Base-by-base conservation (phyloP, 164 flowering plant genomes). In the Taxillus chinensis region DNA sequence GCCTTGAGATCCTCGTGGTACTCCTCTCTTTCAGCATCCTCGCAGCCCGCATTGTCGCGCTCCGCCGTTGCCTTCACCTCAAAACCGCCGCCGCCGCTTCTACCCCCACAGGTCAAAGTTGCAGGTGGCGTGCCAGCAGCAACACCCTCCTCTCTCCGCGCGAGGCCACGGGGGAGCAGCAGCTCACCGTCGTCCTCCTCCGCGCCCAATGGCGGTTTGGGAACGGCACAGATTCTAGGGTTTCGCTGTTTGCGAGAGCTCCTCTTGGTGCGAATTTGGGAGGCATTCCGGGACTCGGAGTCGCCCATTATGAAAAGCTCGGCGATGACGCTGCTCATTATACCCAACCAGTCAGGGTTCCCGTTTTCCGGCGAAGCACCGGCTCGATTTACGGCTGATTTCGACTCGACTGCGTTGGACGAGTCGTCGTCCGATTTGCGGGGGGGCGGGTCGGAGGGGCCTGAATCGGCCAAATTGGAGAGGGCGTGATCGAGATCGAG, bases 221-320 rank as follows among this genome's bases (percentile, higher is more conserved):
- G 64, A 15, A 68, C 9, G 17, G 62, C 57, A 64, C 81, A 81
- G 40, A 70, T 51, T 59, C 63, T 86, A 64, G 96, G 96, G 75
- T 80, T 83, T 5, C 68, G 8, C 70, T 86, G 91, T 64, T 91
- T 91, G 56, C 95, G 82, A 40, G 77, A 74, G 51, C 67, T 60
- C 78, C 70, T 85, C 37, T 68, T 78, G 61, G 69, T 56, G 61
- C 65, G 48, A 59, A 17, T 41, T 56, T 39, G 64, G 5, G 62
- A 55, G 13, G 11, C 27, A 3, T 37, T 51, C 1, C 16, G 10
- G 8, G 70, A 41, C 2, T 27, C 12, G 8, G 70, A 41, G 5
- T 76, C 76, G 51, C 80, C 91, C 77, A 85, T 75, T 64, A 63
- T 71, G 73, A 91, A 88, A 41, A 91, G 93, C 75, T 88, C 89